Percentiles rank a stretch among this genome's conserved stretches.
Conservation (phyloP, 2,329 filamentous ascomycete species). For the Arthroderma uncinatum region DNA sequence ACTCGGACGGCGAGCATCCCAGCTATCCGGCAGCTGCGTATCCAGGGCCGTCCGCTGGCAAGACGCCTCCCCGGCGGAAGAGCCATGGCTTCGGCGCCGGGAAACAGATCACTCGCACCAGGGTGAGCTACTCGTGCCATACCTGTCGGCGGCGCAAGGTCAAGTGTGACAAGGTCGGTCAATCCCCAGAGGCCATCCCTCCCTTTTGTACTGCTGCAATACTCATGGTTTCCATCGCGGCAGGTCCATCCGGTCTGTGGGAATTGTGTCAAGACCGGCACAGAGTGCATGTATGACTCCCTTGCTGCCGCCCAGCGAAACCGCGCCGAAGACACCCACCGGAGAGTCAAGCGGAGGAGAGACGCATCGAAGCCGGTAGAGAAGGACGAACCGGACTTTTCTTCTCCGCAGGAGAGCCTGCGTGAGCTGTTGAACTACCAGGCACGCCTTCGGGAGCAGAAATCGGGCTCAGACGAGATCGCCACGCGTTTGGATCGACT, state of each 20-base stretch:
- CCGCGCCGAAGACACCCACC: slow-evolving; percentile 11
- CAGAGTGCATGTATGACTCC: slow-evolving; percentile 34
- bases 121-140: slow-evolving; percentile 39
- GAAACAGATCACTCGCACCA: slow-evolving; percentile 39
- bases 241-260: slow-evolving; percentile 37
- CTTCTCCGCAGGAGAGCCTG: slow-evolving; percentile 24
- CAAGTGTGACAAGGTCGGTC: slow-evolving; percentile 28
- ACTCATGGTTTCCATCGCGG: neutral
- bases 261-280: slow-evolving; percentile 35
- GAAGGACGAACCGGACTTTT: slow-evolving; percentile 18
- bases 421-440: slow-evolving; percentile 19
- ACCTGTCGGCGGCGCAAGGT: slow-evolving; percentile 38
- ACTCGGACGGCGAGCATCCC: neutral
- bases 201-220: slow-evolving; percentile 2
- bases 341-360: slow-evolving; percentile 30
- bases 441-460: slow-evolving; percentile 17
- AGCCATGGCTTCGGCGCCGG: slow-evolving; percentile 18
- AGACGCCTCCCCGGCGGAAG: slow-evolving; percentile 8
- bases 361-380: slow-evolving; percentile 17
- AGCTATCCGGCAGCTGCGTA: neutral
- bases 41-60: neutral
- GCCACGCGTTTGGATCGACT: slow-evolving; percentile 35
- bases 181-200: neutral
- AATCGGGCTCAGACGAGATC: slow-evolving; percentile 28
- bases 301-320: slow-evolving; percentile 11